Evolutionary conservation across 2,329 filamentous ascomycete genomes (phyloP).

Genomic region (Coniochaeta sp.): DNA sequence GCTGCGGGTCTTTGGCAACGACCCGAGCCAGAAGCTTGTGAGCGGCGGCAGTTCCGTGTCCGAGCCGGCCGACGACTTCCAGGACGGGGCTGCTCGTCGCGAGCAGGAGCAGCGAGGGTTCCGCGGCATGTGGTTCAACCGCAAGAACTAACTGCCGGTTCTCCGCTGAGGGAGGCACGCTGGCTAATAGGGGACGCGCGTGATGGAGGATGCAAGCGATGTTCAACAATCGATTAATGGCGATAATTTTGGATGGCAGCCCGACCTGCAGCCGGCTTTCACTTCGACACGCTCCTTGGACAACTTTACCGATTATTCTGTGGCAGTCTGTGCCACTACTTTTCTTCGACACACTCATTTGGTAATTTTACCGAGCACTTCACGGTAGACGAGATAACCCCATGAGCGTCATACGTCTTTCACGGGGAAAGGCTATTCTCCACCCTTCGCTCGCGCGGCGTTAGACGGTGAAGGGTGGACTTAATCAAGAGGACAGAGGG

Average conservation of each 20-base stretch:
- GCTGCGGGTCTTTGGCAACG: conserved; percentile 50
- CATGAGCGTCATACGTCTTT: conserved; percentile 14
- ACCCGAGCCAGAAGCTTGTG: conserved; percentile 37
- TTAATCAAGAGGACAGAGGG: not conserved
- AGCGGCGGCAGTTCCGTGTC: conserved; percentile 24
- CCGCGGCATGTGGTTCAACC: conserved; percentile 26
- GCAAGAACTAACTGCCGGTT: conserved; percentile 9
- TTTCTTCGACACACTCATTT: not conserved
- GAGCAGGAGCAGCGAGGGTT: conserved; percentile 54
- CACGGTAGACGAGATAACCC: not conserved
- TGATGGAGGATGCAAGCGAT: conserved; percentile 1
- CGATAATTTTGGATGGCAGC: conserved; percentile 17
- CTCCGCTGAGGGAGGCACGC: conserved; percentile 2
- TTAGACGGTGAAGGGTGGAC: conserved; percentile 5
- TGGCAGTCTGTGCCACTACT: not conserved
- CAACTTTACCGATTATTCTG: conserved; percentile 5
- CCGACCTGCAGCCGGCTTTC: conserved; percentile 27
- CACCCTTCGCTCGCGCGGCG: not conserved
- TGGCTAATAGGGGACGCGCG: not conserved
- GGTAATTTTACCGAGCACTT: conserved; percentile 3
- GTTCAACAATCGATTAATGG: conserved; percentile 24
- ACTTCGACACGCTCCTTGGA: conserved; percentile 9
- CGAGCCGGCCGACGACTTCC: conserved; percentile 35
- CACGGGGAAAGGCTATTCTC: conserved; percentile 15
- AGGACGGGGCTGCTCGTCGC: conserved; percentile 54